phyloP scores from a whole-genome alignment of 2,329 filamentous ascomycete genomes.

The Eutypa lata region DNA sequence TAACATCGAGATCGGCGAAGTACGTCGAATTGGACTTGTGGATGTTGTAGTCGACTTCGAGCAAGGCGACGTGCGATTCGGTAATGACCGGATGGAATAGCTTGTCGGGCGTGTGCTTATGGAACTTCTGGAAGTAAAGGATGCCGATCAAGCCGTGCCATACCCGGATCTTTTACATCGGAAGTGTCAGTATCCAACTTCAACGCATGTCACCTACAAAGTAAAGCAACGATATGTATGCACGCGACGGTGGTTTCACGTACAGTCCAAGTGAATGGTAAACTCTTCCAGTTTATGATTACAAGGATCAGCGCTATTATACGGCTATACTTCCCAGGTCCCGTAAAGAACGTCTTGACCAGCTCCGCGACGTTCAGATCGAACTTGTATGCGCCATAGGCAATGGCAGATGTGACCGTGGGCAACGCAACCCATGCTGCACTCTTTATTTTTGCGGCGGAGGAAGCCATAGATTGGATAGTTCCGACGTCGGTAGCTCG shows the following conservation, averaged over 20 bases:
- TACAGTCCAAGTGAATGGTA: slow-evolving; percentile 76
- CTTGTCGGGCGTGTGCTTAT: slow-evolving; percentile 53
- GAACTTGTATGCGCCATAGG: slow-evolving; percentile 45
- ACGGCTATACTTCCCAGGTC: slow-evolving; percentile 51
- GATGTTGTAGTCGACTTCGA: slow-evolving; percentile 83
- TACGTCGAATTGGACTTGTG: slow-evolving; percentile 85
- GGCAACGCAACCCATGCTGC: slow-evolving; percentile 27
- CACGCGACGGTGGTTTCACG: slow-evolving; percentile 24
- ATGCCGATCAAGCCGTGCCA: slow-evolving; percentile 56
- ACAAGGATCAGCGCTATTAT: slow-evolving; percentile 54
- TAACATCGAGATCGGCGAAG: slow-evolving; percentile 81
- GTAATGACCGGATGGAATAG: slow-evolving; percentile 73
- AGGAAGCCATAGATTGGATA: slow-evolving; percentile 22
- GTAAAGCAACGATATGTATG: not conserved
- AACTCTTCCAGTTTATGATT: slow-evolving; percentile 67
- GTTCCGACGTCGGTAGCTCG: not conserved
- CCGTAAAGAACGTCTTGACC: slow-evolving; percentile 46
- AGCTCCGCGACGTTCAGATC: slow-evolving; percentile 34
- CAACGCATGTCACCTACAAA: not conserved
- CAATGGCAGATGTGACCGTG: slow-evolving; percentile 41
- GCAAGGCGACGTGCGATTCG: slow-evolving; percentile 61
- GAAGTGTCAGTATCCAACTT: not conserved
- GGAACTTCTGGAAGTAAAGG: slow-evolving; percentile 46
- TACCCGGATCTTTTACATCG: slow-evolving; percentile 48
- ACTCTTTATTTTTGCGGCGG: slow-evolving; percentile 16